Conservation (phyloP, 257 asterid species). For the Solanum sitiens region DNA sequence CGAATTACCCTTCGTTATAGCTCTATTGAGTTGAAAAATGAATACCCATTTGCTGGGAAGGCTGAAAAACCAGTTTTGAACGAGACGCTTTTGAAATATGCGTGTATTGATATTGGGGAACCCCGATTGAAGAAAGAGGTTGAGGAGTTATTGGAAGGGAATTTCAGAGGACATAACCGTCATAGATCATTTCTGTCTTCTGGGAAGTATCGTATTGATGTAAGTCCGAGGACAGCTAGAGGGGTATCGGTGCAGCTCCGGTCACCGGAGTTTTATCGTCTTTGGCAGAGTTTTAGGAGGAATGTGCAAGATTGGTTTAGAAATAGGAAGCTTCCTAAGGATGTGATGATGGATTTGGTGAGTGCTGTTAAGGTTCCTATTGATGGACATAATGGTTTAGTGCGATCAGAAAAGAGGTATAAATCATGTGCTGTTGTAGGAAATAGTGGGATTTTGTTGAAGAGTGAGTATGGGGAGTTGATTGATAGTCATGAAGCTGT, state of each 20-base stretch:
- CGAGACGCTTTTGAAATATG: constrained; percentile 53
- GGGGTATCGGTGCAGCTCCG: constrained; percentile 49
- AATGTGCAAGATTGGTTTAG: constrained; percentile 61
- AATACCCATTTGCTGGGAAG: constrained; percentile 12
- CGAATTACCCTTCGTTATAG: constrained; percentile 36
- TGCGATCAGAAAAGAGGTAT: constrained; percentile 16
- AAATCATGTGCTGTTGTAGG: constrained; percentile 90
- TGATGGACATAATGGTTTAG: constrained; percentile 17
- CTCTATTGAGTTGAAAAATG: constrained; percentile 33
- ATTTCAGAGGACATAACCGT: constrained; percentile 47
- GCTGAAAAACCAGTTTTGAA: constrained; percentile 27
- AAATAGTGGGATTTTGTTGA: constrained; percentile 79
- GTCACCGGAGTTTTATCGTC: constrained; percentile 55
- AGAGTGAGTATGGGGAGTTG: constrained; percentile 33
- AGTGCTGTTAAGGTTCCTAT: constrained; percentile 16
- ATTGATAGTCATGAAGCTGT: constrained; percentile 78
- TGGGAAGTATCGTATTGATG: constrained; percentile 39
- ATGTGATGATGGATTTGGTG: constrained; percentile 41
- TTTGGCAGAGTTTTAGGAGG: constrained; percentile 61
- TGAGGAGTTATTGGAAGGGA: constrained; percentile 65
- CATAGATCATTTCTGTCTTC: constrained; percentile 76
- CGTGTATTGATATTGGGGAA: constrained; percentile 56
- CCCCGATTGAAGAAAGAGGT: constrained; percentile 58
- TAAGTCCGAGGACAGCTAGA: constrained; percentile 34
- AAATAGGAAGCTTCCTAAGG: constrained; percentile 37